These are phyloP conservation scores for Phialophora verrucosa DNA, from an alignment of 2,329 filamentous ascomycete species.

Conservation along the genomic window DNA sequence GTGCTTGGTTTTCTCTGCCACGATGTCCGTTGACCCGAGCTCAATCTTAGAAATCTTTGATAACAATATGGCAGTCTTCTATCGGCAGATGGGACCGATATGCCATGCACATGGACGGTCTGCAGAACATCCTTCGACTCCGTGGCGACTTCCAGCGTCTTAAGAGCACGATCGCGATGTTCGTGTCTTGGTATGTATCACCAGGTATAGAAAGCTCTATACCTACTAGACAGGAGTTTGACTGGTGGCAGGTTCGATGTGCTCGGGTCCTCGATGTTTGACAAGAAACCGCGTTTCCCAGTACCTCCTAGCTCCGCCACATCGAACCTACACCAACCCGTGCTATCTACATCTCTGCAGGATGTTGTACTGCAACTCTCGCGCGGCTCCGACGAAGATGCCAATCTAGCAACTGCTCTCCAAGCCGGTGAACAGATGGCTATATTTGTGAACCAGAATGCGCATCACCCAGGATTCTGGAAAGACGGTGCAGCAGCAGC, in stretches of 20 bases:
- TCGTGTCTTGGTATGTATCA: slow-evolving; percentile 20
- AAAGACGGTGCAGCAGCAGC: slow-evolving; percentile 13
- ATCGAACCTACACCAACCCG: not conserved
- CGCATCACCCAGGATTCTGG: slow-evolving; percentile 11
- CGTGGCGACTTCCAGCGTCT: slow-evolving; percentile 36
- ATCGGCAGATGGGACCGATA: slow-evolving; percentile 38
- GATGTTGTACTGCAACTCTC: slow-evolving; percentile 5
- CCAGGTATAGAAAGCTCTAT: not conserved
- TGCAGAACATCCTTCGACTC: slow-evolving; percentile 34
- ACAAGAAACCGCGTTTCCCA: slow-evolving; percentile 17
- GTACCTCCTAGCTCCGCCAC: not conserved
- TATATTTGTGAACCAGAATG: slow-evolving; percentile 12
- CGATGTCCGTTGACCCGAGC: slow-evolving; percentile 34
- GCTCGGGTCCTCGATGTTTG: slow-evolving; percentile 15
- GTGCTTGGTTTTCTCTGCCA: slow-evolving; percentile 41
- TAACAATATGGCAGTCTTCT: slow-evolving; percentile 28
- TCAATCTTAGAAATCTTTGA: not conserved
- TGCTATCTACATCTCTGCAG: not conserved
- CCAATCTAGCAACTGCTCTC: not conserved
- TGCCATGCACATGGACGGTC: slow-evolving; percentile 37
- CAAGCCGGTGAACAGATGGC: not conserved
- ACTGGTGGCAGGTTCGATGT: slow-evolving; percentile 21
- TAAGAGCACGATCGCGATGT: slow-evolving; percentile 4
- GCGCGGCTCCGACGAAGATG: not conserved
- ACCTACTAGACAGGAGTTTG: not conserved